Conservation (phyloP, 371 early-diverging fungal genomes). For the Umbelopsis sp. region DNA sequence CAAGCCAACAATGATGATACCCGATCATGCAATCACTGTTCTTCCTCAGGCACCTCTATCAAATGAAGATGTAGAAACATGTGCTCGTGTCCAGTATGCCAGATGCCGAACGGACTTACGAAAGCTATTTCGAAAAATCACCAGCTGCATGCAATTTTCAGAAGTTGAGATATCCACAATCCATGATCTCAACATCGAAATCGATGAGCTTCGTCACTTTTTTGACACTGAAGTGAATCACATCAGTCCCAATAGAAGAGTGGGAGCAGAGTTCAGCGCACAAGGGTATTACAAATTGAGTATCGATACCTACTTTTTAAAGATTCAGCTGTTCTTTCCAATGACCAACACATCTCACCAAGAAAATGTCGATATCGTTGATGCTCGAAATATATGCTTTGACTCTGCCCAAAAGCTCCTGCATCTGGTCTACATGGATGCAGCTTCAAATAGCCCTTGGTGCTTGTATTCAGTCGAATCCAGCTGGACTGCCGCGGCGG, state of each 20-base stretch:
- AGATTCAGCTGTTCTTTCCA: conserved; percentile 7
- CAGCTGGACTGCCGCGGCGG: not conserved
- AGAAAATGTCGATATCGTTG: not conserved
- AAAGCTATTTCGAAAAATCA: not conserved
- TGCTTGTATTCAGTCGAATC: conserved; percentile 12
- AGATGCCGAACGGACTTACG: not conserved
- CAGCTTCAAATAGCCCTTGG: conserved; percentile 3
- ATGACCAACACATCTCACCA: not conserved
- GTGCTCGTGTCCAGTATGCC: conserved; percentile 13
- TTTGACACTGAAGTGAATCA: not conserved
- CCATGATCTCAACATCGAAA: not conserved
- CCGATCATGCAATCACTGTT: not conserved
- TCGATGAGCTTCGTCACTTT: not conserved
- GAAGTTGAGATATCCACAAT: not conserved
- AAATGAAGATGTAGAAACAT: not conserved
- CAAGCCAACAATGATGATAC: conserved; percentile 1
- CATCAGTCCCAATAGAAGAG: not conserved
- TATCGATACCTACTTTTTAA: not conserved
- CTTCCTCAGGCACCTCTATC: conserved; percentile 1
- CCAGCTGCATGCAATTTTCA: not conserved
- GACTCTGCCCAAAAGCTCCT: not conserved
- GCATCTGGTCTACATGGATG: not conserved
- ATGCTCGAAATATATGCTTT: conserved; percentile 7
- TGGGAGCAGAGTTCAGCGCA: not conserved
- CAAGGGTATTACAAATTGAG: conserved; percentile 3